These are phyloP conservation scores for Chytriomyces sp. DNA, from an alignment of 192 early-diverging fungal species.

Conservation along the genomic window DNA sequence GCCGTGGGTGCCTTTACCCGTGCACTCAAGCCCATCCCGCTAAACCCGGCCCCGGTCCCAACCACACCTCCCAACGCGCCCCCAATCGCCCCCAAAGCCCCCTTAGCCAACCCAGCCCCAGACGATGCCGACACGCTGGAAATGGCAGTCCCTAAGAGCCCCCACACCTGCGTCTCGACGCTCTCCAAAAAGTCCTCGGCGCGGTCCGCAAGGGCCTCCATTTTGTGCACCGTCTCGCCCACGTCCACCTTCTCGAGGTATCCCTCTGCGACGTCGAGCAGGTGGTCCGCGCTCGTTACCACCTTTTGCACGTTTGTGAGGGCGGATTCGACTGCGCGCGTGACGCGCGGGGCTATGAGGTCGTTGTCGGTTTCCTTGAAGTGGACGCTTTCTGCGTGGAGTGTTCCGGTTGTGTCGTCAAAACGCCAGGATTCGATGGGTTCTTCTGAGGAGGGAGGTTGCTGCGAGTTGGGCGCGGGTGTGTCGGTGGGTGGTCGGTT, in stretches of 20 bases:
- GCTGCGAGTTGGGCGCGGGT: neutral
- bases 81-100: too few relatives aligned
- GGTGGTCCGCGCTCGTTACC: neutral
- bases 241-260: constrained; percentile 20
- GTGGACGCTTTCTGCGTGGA: neutral
- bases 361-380: constrained; percentile 4
- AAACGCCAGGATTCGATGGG: neutral
- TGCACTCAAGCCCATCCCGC: too few relatives aligned
- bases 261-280: constrained; percentile 2
- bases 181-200: constrained; percentile 45
- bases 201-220: constrained; percentile 29
- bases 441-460: neutral
- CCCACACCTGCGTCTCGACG: constrained; percentile 30
- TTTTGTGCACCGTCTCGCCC: constrained; percentile 24
- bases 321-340: neutral
- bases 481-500: too few relatives aligned
- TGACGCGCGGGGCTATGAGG: neutral
- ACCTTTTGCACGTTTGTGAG: neutral
- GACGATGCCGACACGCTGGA: constrained; percentile 23
- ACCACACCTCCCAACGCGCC: too few relatives aligned
- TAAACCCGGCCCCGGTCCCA: too few relatives aligned
- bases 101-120: too few relatives aligned
- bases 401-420: constrained; percentile 13
- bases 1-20: too few relatives aligned
- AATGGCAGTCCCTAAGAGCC: constrained; percentile 30